Conservation (phyloP, 2,329 filamentous ascomycete species). For the Sarocladiaceae sp. region DNA sequence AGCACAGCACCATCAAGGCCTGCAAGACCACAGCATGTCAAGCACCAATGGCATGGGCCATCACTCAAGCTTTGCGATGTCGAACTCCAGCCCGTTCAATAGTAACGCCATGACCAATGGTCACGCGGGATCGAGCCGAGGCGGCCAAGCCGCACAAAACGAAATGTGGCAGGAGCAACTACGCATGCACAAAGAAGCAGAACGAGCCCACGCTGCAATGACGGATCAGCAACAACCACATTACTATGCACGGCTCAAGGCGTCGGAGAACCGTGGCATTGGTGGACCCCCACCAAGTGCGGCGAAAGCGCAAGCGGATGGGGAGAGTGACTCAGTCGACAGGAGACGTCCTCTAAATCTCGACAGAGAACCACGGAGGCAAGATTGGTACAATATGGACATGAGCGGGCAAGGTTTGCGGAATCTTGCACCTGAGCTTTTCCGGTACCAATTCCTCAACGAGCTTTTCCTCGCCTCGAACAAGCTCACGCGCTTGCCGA, state of each 20-base stretch:
- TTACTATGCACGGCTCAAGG: constrained; percentile 67
- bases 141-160: constrained; percentile 45
- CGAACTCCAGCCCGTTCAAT: constrained; percentile 57
- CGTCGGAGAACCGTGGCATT: constrained; percentile 63
- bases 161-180: constrained; percentile 88
- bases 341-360: constrained; percentile 58
- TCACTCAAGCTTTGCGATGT: constrained; percentile 36
- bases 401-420: constrained; percentile 93
- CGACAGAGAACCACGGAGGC: constrained; percentile 58
- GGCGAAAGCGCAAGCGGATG: constrained; percentile 39
- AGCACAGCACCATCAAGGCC: constrained; percentile 54
- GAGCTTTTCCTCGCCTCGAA: constrained; percentile 94
- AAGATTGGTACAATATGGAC: constrained; percentile 91
- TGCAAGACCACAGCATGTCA: constrained; percentile 52
- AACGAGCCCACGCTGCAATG: constrained; percentile 66
- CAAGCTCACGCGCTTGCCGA: constrained; percentile 73
- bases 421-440: constrained; percentile 71
- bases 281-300: constrained; percentile 45
- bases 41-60: constrained; percentile 48
- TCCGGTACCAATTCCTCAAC: constrained; percentile 81
- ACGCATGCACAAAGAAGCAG: constrained; percentile 70
- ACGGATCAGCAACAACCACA: constrained; percentile 58
- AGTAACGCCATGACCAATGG: constrained; percentile 50
- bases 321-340: constrained; percentile 50
- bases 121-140: constrained; percentile 40